These are phyloP conservation scores for Achaetomium macrosporum DNA, from an alignment of 2,329 filamentous ascomycete genomes.

Conservation along the genomic window DNA sequence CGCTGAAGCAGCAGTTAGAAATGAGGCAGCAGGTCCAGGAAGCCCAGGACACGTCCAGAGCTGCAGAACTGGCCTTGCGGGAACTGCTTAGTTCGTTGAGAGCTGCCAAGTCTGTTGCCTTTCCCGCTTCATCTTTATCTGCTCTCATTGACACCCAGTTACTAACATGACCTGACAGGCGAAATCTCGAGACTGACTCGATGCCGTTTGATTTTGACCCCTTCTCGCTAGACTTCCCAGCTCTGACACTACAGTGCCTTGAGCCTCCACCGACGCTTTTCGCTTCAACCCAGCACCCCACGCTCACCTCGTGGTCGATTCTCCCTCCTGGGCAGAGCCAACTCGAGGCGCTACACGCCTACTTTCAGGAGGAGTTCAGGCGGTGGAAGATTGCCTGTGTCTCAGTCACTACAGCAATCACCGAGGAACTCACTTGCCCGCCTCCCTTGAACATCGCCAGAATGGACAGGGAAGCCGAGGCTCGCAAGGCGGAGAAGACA, in stretches of 20 bases:
- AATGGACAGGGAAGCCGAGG: constrained; percentile 41
- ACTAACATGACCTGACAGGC: constrained; percentile 33
- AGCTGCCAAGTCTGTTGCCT: constrained; percentile 65
- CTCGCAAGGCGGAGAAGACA: constrained; percentile 44
- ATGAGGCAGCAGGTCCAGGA: constrained; percentile 59
- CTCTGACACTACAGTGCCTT: constrained; percentile 75
- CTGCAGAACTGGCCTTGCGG: constrained; percentile 76
- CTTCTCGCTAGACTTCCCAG: constrained; percentile 76
- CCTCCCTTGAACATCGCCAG: constrained; percentile 35
- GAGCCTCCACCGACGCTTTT: constrained; percentile 76
- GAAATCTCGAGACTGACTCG: constrained; percentile 49
- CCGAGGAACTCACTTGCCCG: constrained; percentile 48
- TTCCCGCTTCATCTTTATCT: constrained; percentile 13
- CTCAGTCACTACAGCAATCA: constrained; percentile 42
- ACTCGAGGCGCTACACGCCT: constrained; percentile 62
- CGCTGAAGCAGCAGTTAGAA: constrained; percentile 56
- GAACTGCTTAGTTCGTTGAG: constrained; percentile 77
- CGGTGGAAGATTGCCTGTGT: constrained; percentile 55
- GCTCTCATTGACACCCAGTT: too few species aligned
- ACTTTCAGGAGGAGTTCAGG: constrained; percentile 62
- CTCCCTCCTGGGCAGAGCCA: constrained; percentile 68
- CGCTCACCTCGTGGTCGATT: constrained; percentile 74
- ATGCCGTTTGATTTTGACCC: constrained; percentile 76
- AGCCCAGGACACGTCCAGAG: constrained; percentile 71
- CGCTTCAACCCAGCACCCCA: constrained; percentile 72